Evolutionary conservation across 2,329 filamentous ascomycete genomes (phyloP), one percentile per base, ranked within the genome.

Genomic region (Dactylellina leptospora): DNA sequence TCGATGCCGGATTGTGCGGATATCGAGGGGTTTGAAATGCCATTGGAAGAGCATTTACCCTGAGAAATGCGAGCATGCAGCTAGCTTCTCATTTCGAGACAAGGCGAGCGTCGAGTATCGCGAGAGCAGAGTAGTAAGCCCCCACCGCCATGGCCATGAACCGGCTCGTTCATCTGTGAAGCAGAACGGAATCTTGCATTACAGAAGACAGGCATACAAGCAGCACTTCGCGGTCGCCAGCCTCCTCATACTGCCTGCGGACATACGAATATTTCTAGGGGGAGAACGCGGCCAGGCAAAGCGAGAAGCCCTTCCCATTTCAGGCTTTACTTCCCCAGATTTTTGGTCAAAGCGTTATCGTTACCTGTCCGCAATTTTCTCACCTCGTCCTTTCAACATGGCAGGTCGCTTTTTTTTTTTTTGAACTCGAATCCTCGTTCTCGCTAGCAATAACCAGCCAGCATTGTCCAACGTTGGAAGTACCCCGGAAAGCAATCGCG

Each of bases 321-420:
- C 50, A 64, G 60, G 50, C 60, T 64, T 64, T 64, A 47, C 60
- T 64, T 64, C 60, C 60, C 61, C 61, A 58, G 61, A 66, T 66
- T 66, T 58, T 58, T 38, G 8, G 60, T 66, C 61, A 66, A 66
- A 66, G 61, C 61, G 61, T 56, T 51, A 42, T n/a, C n/a, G n/a
- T n/a, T n/a, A n/a, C n/a, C n/a, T n/a, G n/a, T n/a, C n/a, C n/a
- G n/a, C n/a, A n/a, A n/a, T n/a, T n/a, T n/a, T n/a, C n/a, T n/a
- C n/a, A n/a, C n/a, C n/a, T n/a, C n/a, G n/a, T n/a, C n/a, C n/a
- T n/a, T n/a, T n/a, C n/a, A n/a, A n/a, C 28, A 22, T 40, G 36
- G 36, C 4, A 11, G 2, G 50, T 54, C 27, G 47, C 44, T 10
- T 44, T 27, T 42, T 44, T 48, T 47, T 54, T 55, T 40, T 63